Percentiles rank a stretch among this genome's conserved stretches.
Evolutionary conservation across 1,139 yeast species (phyloP).

Genomic region (Candida glucosophila): DNA sequence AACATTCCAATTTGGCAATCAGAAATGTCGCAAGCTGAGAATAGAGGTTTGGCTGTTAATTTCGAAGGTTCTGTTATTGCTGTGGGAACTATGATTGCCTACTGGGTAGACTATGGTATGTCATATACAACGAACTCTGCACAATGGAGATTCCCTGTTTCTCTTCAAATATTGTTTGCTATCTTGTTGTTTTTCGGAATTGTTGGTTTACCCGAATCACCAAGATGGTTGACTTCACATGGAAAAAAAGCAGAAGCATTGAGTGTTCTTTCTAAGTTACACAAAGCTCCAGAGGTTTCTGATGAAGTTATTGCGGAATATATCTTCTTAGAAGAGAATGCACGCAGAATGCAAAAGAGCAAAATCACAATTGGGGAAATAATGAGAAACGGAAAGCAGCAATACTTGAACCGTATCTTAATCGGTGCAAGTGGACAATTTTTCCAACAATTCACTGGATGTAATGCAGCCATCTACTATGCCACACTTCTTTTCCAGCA

Average conservation of each 20-base stretch:
- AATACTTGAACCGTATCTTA: constrained; percentile 46
- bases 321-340: constrained; percentile 33
- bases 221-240: constrained; percentile 61
- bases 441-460: constrained; percentile 55
- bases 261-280: constrained; percentile 31
- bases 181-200: constrained; percentile 26
- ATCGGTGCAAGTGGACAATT: constrained; percentile 54
- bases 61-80: constrained; percentile 68
- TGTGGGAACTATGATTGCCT: constrained; percentile 62
- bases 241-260: constrained; percentile 44
- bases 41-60: constrained; percentile 64
- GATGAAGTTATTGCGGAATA: constrained; percentile 38
- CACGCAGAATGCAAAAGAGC: constrained; percentile 27
- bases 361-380: constrained; percentile 41
- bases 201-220: constrained; percentile 52
- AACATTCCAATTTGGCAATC: constrained; percentile 80
- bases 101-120: constrained; percentile 73
- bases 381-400: constrained; percentile 50
- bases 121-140: constrained; percentile 46
- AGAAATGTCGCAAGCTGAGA: constrained; percentile 63
- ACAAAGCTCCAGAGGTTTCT: constrained; percentile 28
- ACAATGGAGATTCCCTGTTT: constrained; percentile 41
- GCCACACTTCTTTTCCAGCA: constrained; percentile 58
- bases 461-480: constrained; percentile 63
- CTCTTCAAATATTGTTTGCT: constrained; percentile 38